Evolutionary conservation across 129 eudicot species (phyloP).

Genomic region (Rutidosis leptorrhynchoides): DNA sequence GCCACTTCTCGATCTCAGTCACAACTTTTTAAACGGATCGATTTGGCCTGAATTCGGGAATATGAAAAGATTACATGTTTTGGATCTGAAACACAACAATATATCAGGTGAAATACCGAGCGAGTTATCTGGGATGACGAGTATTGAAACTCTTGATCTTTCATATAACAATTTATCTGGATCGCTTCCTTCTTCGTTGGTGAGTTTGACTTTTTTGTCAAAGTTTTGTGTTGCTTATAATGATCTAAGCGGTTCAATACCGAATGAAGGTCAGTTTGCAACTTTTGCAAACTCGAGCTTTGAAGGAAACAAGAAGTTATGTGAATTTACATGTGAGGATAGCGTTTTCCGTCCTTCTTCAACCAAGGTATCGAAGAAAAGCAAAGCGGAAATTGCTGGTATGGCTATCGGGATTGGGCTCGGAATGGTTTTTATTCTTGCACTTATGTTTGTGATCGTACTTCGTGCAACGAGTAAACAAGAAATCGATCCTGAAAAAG

Average conservation of each 20-base stretch:
- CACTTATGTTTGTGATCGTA: slow-evolving; percentile 13
- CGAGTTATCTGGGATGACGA: slow-evolving; percentile 8
- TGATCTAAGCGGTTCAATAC: slow-evolving; percentile 4
- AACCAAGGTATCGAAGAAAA: slow-evolving; percentile 2
- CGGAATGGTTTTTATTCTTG: slow-evolving; percentile 12
- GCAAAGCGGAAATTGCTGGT: background rate
- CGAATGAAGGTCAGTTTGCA: slow-evolving; percentile 13
- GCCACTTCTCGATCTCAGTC: slow-evolving; percentile 9
- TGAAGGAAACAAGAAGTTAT: slow-evolving; percentile 15
- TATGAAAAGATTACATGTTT: slow-evolving; percentile 12
- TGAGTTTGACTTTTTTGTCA: slow-evolving; percentile 2
- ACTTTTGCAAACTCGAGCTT: slow-evolving; percentile 13
- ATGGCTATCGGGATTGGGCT: slow-evolving; percentile 19
- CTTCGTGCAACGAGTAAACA: slow-evolving; percentile 13
- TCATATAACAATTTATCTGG: slow-evolving; percentile 17
- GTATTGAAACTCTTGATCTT: slow-evolving; percentile 16
- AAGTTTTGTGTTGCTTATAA: slow-evolving; percentile 13
- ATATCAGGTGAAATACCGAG: slow-evolving; percentile 7
- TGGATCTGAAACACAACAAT: slow-evolving; percentile 14
- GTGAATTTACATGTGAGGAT: background rate
- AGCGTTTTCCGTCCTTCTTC: background rate
- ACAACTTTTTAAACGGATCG: background rate
- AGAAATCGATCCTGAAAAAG: slow-evolving; percentile 10
- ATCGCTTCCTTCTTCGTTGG: background rate
- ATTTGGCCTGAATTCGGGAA: slow-evolving; percentile 13